phyloP scores from a whole-genome alignment of 768 basidiomycete genomes.

The Chlorophyllum brunneum region DNA sequence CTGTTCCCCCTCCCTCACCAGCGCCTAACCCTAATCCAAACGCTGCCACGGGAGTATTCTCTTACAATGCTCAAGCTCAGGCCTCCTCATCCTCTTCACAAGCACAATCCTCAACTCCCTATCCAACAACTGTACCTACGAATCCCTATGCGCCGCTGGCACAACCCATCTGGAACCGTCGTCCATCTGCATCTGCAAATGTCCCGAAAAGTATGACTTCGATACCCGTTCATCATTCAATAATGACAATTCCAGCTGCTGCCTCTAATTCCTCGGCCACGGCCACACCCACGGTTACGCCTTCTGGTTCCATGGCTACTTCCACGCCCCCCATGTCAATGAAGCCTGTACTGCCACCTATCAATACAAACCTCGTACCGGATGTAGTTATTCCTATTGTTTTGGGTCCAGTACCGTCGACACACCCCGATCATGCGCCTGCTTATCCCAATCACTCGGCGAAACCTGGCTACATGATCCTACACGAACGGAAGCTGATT shows the following conservation, averaged over 20 bases:
- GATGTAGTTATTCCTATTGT: constrained; percentile 75
- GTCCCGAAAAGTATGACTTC: constrained; percentile 22
- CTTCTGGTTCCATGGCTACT: constrained; percentile 13
- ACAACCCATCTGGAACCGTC: constrained; percentile 31
- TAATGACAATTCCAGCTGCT: constrained; percentile 15
- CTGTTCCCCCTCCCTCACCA: constrained; percentile 17
- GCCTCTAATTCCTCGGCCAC: constrained; percentile 18
- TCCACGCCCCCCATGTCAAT: constrained; percentile 14
- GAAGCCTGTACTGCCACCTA: constrained; percentile 13
- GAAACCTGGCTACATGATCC: constrained; percentile 63
- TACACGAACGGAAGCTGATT: constrained; percentile 81
- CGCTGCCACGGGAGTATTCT: constrained; percentile 38
- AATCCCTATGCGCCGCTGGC: constrained; percentile 39
- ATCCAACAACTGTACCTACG: constrained; percentile 22
- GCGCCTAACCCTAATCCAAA: constrained; percentile 20
- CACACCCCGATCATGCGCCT: constrained; percentile 51
- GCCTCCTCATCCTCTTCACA: constrained; percentile 20
- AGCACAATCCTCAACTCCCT: constrained; percentile 19
- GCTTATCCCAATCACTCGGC: constrained; percentile 44
- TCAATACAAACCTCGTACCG: constrained; percentile 25
- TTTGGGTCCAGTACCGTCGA: constrained; percentile 65
- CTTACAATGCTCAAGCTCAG: constrained; percentile 35
- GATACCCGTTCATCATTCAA: constrained; percentile 18
- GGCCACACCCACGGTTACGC: constrained; percentile 21
- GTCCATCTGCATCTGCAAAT: constrained; percentile 21